Evolutionary conservation across 306 rosid species (phyloP).

Genomic region (Fagus sylvatica): DNA sequence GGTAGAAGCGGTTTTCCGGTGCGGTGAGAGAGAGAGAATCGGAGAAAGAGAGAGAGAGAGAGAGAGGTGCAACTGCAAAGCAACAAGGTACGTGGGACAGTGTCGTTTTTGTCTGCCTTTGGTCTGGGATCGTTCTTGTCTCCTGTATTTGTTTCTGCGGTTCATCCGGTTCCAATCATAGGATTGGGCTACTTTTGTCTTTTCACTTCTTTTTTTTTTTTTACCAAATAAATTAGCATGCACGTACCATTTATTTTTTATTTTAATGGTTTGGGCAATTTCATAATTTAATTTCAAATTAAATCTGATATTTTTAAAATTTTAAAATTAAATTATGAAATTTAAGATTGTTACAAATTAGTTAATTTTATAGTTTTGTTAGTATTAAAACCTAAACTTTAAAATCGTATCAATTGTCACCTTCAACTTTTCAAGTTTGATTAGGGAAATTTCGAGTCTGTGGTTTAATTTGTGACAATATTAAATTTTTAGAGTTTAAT

Average conservation of each 20-base stretch:
- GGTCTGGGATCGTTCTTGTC: slow-evolving; percentile 19
- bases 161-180: slow-evolving; percentile 16
- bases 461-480: no score
- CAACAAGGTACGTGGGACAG: slow-evolving; percentile 49
- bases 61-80: slow-evolving; percentile 10
- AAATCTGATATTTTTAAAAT: neutral
- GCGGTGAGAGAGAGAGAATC: slow-evolving; percentile 15
- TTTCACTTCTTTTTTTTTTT: neutral
- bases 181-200: slow-evolving; percentile 29
- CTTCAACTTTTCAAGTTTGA: no score
- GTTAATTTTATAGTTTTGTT: no score
- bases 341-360: no score
- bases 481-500: no score
- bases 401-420: no score
- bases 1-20: slow-evolving; percentile 28
- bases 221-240: neutral
- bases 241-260: neutral
- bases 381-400: no score
- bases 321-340: no score
- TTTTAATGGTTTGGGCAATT: neutral
- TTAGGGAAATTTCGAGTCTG: no score
- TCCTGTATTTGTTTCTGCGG: neutral
- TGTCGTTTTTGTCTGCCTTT: slow-evolving; percentile 29
- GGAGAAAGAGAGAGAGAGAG: slow-evolving; percentile 22
- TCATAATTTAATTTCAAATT: no score